Evolutionary conservation across 768 basidiomycete genomes (phyloP).

Genomic region (Phallus indusiatus): DNA sequence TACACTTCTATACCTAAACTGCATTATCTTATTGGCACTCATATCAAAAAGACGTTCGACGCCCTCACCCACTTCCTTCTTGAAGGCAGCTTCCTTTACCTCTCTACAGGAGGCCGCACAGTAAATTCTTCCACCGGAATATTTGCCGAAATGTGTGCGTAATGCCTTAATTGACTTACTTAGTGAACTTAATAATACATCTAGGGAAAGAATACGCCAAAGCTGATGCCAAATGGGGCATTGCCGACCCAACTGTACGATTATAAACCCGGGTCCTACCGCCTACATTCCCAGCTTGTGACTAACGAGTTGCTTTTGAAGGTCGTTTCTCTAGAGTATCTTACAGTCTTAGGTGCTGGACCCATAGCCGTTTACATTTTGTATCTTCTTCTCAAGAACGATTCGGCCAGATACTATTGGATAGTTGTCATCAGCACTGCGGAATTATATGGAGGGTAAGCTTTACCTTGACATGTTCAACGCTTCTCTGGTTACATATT

Average conservation of each 20-base stretch:
- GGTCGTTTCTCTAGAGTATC: conserved; percentile 70
- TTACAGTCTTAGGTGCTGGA: conserved; percentile 69
- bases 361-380: conserved; percentile 68
- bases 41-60: conserved; percentile 53
- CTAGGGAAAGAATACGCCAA: conserved; percentile 69
- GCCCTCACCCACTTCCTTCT: conserved; percentile 70
- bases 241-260: conserved; percentile 52
- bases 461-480: conserved; percentile 10
- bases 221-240: conserved; percentile 78
- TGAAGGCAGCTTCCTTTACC: conserved; percentile 74
- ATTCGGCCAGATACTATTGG: conserved; percentile 65
- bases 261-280: background rate
- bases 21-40: background rate
- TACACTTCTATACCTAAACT: background rate
- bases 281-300: background rate
- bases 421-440: conserved; percentile 66
- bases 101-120: conserved; percentile 63
- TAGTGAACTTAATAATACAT: background rate
- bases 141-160: conserved; percentile 69
- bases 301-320: background rate
- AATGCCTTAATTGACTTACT: background rate
- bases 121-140: conserved; percentile 61
- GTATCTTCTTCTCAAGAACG: conserved; percentile 50
- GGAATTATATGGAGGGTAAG: conserved; percentile 70
- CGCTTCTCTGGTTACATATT: background rate